Evolutionary conservation across 768 basidiomycete species (phyloP).

Genomic region (Suillus subalutaceus): DNA sequence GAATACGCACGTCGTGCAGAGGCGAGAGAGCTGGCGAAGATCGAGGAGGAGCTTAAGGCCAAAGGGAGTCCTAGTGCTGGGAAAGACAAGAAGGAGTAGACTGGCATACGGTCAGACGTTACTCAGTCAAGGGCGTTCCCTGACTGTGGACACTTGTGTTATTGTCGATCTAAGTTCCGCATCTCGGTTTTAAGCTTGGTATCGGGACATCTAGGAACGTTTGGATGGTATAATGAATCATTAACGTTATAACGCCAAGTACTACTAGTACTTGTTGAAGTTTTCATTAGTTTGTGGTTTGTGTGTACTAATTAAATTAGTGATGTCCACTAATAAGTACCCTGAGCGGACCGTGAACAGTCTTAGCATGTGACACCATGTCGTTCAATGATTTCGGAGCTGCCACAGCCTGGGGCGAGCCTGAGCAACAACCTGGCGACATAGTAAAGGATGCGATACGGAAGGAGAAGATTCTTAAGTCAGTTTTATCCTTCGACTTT

Average conservation of each 20-base stretch:
- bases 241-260: neutral
- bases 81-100: slow-evolving; percentile 36
- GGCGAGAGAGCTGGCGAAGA: slow-evolving; percentile 40
- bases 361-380: slow-evolving; percentile 35
- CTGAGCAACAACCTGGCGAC: slow-evolving; percentile 41
- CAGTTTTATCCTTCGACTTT: neutral
- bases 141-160: neutral
- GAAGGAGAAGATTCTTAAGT: slow-evolving; percentile 57
- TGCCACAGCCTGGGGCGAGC: slow-evolving; percentile 52
- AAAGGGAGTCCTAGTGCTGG: slow-evolving; percentile 20
- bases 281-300: neutral
- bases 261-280: neutral
- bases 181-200: neutral
- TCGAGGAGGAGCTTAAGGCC: slow-evolving; percentile 38
- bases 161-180: neutral
- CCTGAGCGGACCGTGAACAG: neutral
- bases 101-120: slow-evolving; percentile 3
- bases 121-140: neutral
- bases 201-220: neutral
- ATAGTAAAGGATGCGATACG: slow-evolving; percentile 74
- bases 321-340: no score
- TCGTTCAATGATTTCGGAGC: slow-evolving; percentile 46
- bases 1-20: slow-evolving; percentile 77
- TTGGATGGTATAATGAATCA: neutral
- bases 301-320: neutral